Conservation (phyloP, 1,284 basidiomycete genomes). For the Marasmius tenuissimus region DNA sequence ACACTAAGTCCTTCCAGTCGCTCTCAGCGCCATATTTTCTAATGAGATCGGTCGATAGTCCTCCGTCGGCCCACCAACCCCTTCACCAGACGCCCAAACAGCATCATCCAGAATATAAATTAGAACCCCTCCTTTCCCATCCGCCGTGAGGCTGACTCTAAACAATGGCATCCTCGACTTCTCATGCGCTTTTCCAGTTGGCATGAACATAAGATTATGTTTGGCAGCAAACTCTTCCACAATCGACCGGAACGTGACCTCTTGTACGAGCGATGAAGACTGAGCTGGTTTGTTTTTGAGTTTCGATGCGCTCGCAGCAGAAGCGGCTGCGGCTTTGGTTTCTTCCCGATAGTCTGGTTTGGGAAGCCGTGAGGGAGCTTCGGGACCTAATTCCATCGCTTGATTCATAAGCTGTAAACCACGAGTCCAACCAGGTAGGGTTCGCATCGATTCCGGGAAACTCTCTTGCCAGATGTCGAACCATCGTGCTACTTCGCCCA, state of each 20-base stretch:
- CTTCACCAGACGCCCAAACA: conserved; percentile 68
- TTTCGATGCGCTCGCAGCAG: conserved; percentile 10
- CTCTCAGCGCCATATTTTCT: conserved; percentile 71
- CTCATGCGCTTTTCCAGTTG: conserved; percentile 80
- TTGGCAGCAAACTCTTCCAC: conserved; percentile 85
- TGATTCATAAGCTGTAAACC: conserved; percentile 92
- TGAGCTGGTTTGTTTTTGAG: conserved; percentile 27
- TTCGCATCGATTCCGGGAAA: conserved; percentile 72
- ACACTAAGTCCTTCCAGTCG: conserved; percentile 27
- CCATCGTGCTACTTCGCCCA: conserved; percentile 93
- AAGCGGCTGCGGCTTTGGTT: conserved; percentile 25
- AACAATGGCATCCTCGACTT: conserved; percentile 85
- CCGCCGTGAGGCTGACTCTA: conserved; percentile 73
- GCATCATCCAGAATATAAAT: conserved; percentile 89
- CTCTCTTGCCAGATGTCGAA: conserved; percentile 85
- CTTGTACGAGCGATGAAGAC: conserved; percentile 54
- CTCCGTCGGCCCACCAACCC: conserved; percentile 40
- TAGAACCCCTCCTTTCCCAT: conserved; percentile 82
- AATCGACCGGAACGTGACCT: conserved; percentile 88
- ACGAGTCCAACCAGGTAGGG: conserved; percentile 76
- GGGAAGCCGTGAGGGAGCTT: conserved; percentile 65
- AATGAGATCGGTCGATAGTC: conserved; percentile 63
- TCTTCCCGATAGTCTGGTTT: conserved; percentile 62
- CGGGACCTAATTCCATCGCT: conserved; percentile 80
- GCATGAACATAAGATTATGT: conserved; percentile 87